phyloP scores from a whole-genome alignment of 1,284 basidiomycete genomes.

The Exobasidium cylindrosporum region DNA sequence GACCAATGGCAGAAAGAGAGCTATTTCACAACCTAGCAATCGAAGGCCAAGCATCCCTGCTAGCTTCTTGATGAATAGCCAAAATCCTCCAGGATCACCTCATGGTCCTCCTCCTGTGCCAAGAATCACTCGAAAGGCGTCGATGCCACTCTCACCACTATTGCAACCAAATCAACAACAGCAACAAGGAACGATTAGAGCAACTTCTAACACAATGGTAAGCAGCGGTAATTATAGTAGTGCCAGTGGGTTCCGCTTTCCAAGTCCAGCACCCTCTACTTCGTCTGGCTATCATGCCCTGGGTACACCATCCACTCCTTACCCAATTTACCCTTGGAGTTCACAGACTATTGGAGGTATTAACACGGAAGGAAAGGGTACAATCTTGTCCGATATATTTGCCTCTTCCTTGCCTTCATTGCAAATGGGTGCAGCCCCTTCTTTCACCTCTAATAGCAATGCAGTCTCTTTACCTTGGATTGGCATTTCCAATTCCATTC shows the following conservation, averaged over 20 bases:
- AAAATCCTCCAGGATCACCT: slow-evolving; percentile 16
- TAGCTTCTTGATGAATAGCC: slow-evolving; percentile 23
- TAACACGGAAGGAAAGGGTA: background rate
- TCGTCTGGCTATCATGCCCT: slow-evolving; percentile 16
- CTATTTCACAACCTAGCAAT: slow-evolving; percentile 35
- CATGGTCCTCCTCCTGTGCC: slow-evolving; percentile 29
- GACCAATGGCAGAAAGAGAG: slow-evolving; percentile 23
- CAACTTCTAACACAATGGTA: no score
- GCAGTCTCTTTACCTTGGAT: slow-evolving; percentile 11
- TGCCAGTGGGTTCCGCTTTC: slow-evolving; percentile 8
- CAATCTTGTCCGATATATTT: slow-evolving; percentile 29
- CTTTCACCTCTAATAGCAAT: slow-evolving; percentile 21
- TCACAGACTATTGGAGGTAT: no score
- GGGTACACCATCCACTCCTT: background rate
- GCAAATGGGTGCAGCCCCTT: slow-evolving; percentile 24
- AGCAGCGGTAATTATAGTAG: background rate
- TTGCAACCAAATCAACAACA: background rate
- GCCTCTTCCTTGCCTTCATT: slow-evolving; percentile 37
- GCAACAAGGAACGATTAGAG: background rate
- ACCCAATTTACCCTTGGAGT: background rate
- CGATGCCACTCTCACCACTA: slow-evolving; percentile 12
- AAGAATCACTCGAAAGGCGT: slow-evolving; percentile 30
- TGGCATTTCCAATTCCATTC: background rate
- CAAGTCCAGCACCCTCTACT: slow-evolving; percentile 11
- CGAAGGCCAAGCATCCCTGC: slow-evolving; percentile 34